Evolutionary conservation across 169 alveolate species (phyloP).

Genomic region (Toxoplasma gondii): DNA sequence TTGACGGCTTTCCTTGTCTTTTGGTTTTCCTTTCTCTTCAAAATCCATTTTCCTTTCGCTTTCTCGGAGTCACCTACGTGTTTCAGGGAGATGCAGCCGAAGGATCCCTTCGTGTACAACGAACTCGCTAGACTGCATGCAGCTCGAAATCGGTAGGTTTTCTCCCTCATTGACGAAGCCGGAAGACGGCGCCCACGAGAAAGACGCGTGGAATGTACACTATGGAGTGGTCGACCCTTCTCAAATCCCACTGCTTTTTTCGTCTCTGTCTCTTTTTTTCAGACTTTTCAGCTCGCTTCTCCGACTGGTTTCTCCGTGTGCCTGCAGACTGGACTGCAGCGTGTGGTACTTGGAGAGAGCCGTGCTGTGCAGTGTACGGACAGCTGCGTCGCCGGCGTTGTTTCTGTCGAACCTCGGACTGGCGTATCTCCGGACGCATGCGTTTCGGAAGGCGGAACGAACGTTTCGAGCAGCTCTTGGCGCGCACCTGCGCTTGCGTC

Average conservation of each 20-base stretch:
- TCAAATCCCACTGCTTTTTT: not conserved
- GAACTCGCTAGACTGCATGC: not conserved
- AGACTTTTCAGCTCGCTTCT: not conserved
- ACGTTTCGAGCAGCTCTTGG: not conserved
- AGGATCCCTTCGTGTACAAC: conserved; percentile 6
- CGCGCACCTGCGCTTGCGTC: not conserved
- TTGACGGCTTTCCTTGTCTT: not conserved
- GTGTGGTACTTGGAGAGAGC: not conserved
- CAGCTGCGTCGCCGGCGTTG: not conserved
- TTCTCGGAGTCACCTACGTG: not conserved
- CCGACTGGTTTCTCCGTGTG: not conserved
- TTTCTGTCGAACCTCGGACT: conserved; percentile 5
- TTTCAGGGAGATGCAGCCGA: conserved; percentile 5
- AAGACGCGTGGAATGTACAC: not conserved
- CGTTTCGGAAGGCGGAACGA: not conserved
- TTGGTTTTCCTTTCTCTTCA: no score
- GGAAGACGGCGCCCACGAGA: not conserved
- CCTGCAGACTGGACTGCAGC: conserved; percentile 1
- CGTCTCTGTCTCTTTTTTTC: not conserved
- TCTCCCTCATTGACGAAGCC: not conserved
- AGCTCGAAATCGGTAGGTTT: not conserved
- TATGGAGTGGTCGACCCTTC: not conserved
- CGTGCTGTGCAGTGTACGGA: conserved; percentile 17
- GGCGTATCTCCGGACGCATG: not conserved
- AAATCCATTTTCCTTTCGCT: no score